phyloP scores from a whole-genome alignment of 305 asterid species.

The Caryopteris hybrid region DNA sequence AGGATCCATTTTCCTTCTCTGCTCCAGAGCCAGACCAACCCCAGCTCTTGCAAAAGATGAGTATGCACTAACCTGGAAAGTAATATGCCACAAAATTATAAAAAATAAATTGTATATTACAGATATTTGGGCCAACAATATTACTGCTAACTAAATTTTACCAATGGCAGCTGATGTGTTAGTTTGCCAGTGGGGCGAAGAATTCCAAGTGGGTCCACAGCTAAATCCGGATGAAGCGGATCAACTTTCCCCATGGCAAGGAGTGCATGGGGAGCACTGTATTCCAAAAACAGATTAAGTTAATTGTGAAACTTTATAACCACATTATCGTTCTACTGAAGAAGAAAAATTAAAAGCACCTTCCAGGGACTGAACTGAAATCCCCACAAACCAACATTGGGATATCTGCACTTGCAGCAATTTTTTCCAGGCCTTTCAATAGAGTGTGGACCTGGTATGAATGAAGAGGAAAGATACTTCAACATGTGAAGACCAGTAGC shows the following conservation, averaged over 20 bases:
- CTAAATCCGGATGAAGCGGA: conserved; percentile 78
- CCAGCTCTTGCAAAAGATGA: conserved; percentile 83
- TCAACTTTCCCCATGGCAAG: conserved; percentile 96
- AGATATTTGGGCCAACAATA: neutral
- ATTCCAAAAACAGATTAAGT: conserved; percentile 10
- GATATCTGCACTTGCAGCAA: conserved; percentile 92
- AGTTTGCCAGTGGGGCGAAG: conserved; percentile 68
- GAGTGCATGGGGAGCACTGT: conserved; percentile 91
- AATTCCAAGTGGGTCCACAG: conserved; percentile 78
- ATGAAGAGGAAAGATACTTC: conserved; percentile 10
- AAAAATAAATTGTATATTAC: neutral
- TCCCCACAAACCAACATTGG: conserved; percentile 99
- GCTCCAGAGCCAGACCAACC: conserved; percentile 68
- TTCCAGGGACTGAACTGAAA: conserved; percentile 86
- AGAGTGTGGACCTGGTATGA: conserved; percentile 77
- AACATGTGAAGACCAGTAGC: conserved; percentile 5
- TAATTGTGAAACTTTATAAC: neutral
- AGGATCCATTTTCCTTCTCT: conserved; percentile 83
- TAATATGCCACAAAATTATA: conserved; percentile 12
- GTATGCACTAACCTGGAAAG: conserved; percentile 87
- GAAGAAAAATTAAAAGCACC: conserved; percentile 37
- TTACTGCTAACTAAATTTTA: conserved; percentile 19
- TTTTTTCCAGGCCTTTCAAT: conserved; percentile 89
- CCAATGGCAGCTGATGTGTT: conserved; percentile 90
- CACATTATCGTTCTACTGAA: neutral